Percentiles rank a stretch among this genome's conserved stretches.
These are phyloP conservation scores for Alloascoidea africana DNA, from an alignment of 805 yeast genomes.

Conservation along the genomic window DNA sequence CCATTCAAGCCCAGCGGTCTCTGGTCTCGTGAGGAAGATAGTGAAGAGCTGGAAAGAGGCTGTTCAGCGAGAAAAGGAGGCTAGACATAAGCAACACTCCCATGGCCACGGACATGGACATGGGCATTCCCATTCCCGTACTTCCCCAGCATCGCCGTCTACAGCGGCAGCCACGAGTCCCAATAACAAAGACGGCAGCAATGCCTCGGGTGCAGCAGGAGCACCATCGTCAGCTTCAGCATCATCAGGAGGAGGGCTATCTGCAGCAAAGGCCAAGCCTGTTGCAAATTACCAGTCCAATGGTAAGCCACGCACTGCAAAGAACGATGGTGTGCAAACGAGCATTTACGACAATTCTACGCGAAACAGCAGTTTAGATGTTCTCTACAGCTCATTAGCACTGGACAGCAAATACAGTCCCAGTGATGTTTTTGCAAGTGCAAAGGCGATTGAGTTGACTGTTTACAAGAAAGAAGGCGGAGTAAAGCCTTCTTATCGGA, in stretches of 20 bases:
- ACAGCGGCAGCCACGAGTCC: conserved; percentile 8
- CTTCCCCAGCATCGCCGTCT: conserved; percentile 6
- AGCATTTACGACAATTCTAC: conserved; percentile 58
- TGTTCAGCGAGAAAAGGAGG: conserved; percentile 49
- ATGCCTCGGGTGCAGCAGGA: conserved; percentile 3
- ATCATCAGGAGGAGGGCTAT: conserved; percentile 7
- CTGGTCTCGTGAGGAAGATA: conserved; percentile 62
- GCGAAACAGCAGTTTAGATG: conserved; percentile 72
- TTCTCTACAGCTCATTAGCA: conserved; percentile 81
- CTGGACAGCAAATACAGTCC: conserved; percentile 53
- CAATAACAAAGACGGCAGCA: conserved; percentile 6
- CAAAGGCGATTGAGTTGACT: conserved; percentile 59
- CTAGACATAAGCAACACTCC: background rate
- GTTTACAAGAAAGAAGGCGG: conserved; percentile 45
- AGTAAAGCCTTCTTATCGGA: conserved; percentile 48
- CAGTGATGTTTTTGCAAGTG: conserved; percentile 41
- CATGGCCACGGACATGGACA: conserved; percentile 1
- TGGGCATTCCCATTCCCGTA: background rate
- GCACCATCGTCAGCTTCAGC: conserved; percentile 9
- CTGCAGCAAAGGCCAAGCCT: conserved; percentile 8
- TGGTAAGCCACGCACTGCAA: conserved; percentile 55
- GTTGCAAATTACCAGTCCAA: conserved; percentile 26
- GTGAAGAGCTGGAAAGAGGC: conserved; percentile 85
- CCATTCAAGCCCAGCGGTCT: conserved; percentile 43
- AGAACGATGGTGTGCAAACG: conserved; percentile 66